These are phyloP conservation scores for Termitomyces sp. DNA, from an alignment of 768 basidiomycete genomes.

Conservation along the genomic window DNA sequence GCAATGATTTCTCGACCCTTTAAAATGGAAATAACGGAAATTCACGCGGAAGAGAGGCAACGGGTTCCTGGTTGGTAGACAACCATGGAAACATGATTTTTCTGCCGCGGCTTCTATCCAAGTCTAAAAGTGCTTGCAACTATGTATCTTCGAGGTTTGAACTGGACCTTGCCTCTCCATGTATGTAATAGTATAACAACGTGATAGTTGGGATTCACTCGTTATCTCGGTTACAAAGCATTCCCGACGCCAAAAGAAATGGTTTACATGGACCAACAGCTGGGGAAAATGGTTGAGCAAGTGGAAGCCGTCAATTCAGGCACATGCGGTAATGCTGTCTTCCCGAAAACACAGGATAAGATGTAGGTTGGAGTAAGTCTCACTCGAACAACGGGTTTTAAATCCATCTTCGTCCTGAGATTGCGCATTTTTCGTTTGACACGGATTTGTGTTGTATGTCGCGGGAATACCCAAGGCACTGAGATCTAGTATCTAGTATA, in stretches of 20 bases:
- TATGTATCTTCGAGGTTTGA: background rate
- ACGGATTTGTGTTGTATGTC: slow-evolving; percentile 1
- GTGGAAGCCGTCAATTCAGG: background rate
- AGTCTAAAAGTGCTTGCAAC: background rate
- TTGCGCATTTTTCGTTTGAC: background rate
- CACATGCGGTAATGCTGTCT: background rate
- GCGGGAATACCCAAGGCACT: background rate
- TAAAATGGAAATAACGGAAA: background rate
- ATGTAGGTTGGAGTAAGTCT: background rate
- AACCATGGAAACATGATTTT: slow-evolving; percentile 6
- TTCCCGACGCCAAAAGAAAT: background rate
- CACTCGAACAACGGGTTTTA: too few relatives aligned
- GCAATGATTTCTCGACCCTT: background rate
- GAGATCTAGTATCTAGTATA: background rate
- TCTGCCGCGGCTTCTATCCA: slow-evolving; percentile 7
- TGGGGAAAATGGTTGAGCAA: background rate
- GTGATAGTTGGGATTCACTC: background rate
- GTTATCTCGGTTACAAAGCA: background rate
- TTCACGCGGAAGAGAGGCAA: background rate
- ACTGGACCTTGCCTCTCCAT: background rate
- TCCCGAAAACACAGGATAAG: background rate
- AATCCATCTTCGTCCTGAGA: too few relatives aligned
- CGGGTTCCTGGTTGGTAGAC: slow-evolving; percentile 11
- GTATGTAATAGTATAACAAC: background rate
- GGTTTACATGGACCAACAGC: background rate